phyloP scores from a whole-genome alignment of 2,329 filamentous ascomycete species.

The Cylindrodendrum hubeiense region DNA sequence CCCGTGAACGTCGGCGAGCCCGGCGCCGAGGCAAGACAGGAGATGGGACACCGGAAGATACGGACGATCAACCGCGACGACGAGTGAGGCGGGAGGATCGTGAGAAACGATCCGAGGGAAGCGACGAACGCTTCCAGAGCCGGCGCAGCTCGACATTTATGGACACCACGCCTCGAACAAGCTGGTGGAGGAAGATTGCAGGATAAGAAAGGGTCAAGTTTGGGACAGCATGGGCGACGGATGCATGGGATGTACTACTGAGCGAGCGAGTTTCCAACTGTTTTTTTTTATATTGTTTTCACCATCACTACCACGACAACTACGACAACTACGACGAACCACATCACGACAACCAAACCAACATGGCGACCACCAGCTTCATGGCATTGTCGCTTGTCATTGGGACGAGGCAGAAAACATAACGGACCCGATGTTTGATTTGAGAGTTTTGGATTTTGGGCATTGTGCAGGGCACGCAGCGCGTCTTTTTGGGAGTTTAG shows the following conservation, averaged over 20 bases:
- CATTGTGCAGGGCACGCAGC: conserved; percentile 22
- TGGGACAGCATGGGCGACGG: conserved; percentile 29
- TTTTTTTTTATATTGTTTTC: conserved; percentile 32
- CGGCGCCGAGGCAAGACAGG: conserved; percentile 59
- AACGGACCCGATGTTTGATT: conserved; percentile 19
- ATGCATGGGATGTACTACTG: conserved; percentile 36
- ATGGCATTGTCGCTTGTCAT: conserved; percentile 7
- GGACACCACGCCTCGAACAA: conserved; percentile 64
- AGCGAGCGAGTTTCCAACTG: conserved; percentile 43
- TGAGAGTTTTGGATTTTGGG: conserved; percentile 10
- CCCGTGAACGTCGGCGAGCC: conserved; percentile 62
- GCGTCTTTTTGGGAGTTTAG: conserved; percentile 20
- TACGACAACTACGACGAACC: conserved; percentile 22
- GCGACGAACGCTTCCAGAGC: conserved; percentile 58
- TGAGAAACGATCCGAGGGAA: conserved; percentile 55
- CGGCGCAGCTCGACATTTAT: conserved; percentile 57
- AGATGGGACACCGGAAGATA: conserved; percentile 56
- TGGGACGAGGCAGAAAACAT: conserved; percentile 13
- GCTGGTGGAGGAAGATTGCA: conserved; percentile 71
- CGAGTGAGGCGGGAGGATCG: conserved; percentile 57
- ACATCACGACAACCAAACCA: conserved; percentile 21
- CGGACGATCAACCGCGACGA: conserved; percentile 58
- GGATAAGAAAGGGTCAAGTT: conserved; percentile 44
- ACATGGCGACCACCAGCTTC: conserved; percentile 1
- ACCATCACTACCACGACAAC: conserved; percentile 16